Base-by-base conservation (phyloP, 768 basidiomycete genomes). In the Lactifluus subvellereus region DNA sequence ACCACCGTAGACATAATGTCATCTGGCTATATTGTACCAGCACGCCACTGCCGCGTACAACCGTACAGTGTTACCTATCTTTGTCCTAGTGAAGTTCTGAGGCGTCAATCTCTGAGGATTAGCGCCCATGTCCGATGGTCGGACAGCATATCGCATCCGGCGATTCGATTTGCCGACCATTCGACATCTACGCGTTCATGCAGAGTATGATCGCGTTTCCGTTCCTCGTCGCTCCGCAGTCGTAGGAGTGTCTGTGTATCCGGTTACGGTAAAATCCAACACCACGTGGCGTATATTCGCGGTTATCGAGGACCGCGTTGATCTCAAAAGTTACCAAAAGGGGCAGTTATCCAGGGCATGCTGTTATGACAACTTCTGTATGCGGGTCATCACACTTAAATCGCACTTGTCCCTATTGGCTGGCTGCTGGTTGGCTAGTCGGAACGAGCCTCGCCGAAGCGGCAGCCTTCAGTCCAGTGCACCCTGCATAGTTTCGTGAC, bases 141-240 rank as follows among this genome's bases (percentile, higher is more conserved):
- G 59, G 52, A 60, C 52, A 52, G 59, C 33, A 13, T 47, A n/a
- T 54, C 22, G 35, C 32, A 33, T 13, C 56, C 56, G 56, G n/a
- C 7, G 3, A 4, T 47, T 56, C 32, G 54, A 45, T 30, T 45
- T 56, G 27, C 40, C 27, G 33, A 4, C 16, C 18, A 40, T 42
- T 55, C 40, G 22, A 55, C 54, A 56, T 43, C 30, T 20, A 40
- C 6, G 13, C n/a, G 54, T 42, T 32, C 27, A 47, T 22, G 16
- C 35, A 35, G 37, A 37, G 16, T 14, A 42, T 42, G 27, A 16
- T 42, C 11, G 14, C 2, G 40, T 42, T 42, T 4, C 40, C 40
- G 11, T 42, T 11, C 43, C 43, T 9, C 13, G n/a, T n/a, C 43
- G 13, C 6, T n/a, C 43, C 43, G 43, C 43, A n/a, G 43, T 45